Conservation (phyloP, 805 yeast genomes). For the Zygoascus biomembranicola region DNA sequence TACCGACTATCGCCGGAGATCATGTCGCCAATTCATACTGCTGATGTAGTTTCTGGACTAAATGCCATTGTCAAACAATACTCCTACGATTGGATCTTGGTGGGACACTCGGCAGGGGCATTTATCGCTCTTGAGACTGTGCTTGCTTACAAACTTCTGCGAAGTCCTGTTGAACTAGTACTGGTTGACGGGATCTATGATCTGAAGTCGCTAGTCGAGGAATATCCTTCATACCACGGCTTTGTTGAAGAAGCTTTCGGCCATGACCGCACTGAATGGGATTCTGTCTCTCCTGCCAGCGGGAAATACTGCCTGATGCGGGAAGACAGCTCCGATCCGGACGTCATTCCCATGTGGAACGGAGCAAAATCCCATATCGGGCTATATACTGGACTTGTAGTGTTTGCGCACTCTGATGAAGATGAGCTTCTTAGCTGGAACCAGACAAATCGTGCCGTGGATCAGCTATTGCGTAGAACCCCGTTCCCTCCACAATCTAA, state of each 20-base stretch:
- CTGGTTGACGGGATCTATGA: conserved; percentile 65
- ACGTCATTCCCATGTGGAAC: background rate
- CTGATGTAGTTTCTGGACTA: conserved; percentile 46
- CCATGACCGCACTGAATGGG: conserved; percentile 21
- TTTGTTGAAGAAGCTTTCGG: conserved; percentile 58
- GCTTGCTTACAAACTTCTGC: background rate
- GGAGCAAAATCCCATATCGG: background rate
- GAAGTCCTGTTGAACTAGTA: background rate
- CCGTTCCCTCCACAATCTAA: background rate
- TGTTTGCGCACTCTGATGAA: conserved; percentile 49
- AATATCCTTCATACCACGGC: conserved; percentile 49
- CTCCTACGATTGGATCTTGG: conserved; percentile 29
- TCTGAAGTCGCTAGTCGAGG: conserved; percentile 40
- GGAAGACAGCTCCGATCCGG: background rate
- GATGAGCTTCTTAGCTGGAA: conserved; percentile 55
- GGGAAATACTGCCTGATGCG: background rate
- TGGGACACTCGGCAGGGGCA: conserved; percentile 83
- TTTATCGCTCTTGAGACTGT: conserved; percentile 49
- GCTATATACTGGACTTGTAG: conserved; percentile 17
- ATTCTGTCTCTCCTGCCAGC: conserved; percentile 17
- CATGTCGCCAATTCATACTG: conserved; percentile 52
- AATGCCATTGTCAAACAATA: conserved; percentile 17
- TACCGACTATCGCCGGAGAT: conserved; percentile 60
- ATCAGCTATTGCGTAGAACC: conserved; percentile 2
- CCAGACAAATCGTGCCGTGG: conserved; percentile 34